Conservation (phyloP, 768 basidiomycete genomes). For the Tricholoma sp. region DNA sequence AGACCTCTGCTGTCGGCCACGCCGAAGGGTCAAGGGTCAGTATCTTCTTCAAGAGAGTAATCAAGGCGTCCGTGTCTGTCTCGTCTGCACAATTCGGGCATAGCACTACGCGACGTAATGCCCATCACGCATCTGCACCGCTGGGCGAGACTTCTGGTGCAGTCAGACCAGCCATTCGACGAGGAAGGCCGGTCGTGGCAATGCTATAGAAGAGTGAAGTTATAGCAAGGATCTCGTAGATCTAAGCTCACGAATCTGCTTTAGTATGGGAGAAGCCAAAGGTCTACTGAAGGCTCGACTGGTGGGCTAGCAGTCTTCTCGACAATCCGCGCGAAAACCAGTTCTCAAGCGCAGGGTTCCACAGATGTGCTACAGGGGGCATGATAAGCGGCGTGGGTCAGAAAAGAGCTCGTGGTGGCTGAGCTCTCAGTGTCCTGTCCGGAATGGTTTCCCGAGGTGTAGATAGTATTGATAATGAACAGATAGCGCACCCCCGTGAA, state of each 20-base stretch:
- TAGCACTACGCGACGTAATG: not conserved
- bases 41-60: conserved; percentile 4
- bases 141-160: conserved; percentile 3
- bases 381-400: not conserved
- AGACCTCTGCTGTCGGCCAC: too few relatives aligned
- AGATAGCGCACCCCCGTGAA: not conserved
- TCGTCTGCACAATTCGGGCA: conserved; percentile 2
- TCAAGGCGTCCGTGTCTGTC: conserved; percentile 2
- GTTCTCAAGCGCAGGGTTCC: conserved; percentile 3
- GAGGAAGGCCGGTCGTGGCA: conserved; percentile 2
- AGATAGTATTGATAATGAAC: not conserved
- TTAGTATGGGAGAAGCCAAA: not conserved
- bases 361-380: not conserved
- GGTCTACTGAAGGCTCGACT: conserved; percentile 1
- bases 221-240: not conserved
- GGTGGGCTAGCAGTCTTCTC: conserved; percentile 4
- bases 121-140: conserved; percentile 1
- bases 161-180: not conserved
- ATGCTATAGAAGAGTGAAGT: not conserved
- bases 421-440: not conserved
- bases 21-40: not conserved
- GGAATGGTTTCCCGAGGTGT: conserved; percentile 1
- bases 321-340: conserved; percentile 3
- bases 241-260: not conserved
- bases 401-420: not conserved